Conservation (phyloP, 2,329 filamentous ascomycete genomes). For the Exophiala alcalophila region DNA sequence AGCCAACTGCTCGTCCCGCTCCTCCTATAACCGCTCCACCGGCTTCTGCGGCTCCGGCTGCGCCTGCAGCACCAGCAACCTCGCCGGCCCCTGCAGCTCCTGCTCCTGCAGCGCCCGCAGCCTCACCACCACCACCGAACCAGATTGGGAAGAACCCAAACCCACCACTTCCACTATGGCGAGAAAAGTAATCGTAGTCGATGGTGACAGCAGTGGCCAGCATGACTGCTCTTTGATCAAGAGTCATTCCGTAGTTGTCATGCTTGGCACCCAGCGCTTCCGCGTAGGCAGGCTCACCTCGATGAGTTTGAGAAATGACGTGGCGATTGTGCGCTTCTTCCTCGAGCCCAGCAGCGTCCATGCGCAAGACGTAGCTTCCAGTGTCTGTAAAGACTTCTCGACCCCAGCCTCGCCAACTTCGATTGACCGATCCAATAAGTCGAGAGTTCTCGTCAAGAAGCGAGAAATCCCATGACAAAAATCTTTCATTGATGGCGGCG, state of each 20-base stretch:
- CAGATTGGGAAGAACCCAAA: constrained; percentile 54
- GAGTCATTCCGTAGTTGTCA: constrained; percentile 53
- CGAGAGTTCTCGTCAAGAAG: constrained; percentile 50
- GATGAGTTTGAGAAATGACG: constrained; percentile 39
- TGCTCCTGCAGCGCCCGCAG: constrained; percentile 34
- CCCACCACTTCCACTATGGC: constrained; percentile 51
- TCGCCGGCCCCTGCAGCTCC: constrained; percentile 41
- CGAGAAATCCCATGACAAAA: constrained; percentile 64
- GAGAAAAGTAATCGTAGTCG: constrained; percentile 67
- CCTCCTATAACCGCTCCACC: constrained; percentile 34
- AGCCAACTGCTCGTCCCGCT: constrained; percentile 32
- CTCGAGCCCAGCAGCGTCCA: constrained; percentile 56
- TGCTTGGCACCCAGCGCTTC: constrained; percentile 19
- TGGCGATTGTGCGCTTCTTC: constrained; percentile 39
- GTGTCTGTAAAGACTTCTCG: constrained; percentile 65
- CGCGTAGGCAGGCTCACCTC: constrained; percentile 23
- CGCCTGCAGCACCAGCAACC: constrained; percentile 36
- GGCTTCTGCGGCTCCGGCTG: constrained; percentile 37
- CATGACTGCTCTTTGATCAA: constrained; percentile 65
- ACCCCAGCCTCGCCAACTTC: constrained; percentile 61
- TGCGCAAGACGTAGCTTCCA: constrained; percentile 61
- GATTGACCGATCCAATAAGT: constrained; percentile 60
- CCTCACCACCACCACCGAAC: constrained; percentile 43
- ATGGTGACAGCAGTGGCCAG: constrained; percentile 63
- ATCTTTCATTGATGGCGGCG: constrained; percentile 60